Evolutionary conservation across 2,329 filamentous ascomycete genomes (phyloP), one percentile per base, ranked within the genome.

Genomic region (Trichoderma polysporum): DNA sequence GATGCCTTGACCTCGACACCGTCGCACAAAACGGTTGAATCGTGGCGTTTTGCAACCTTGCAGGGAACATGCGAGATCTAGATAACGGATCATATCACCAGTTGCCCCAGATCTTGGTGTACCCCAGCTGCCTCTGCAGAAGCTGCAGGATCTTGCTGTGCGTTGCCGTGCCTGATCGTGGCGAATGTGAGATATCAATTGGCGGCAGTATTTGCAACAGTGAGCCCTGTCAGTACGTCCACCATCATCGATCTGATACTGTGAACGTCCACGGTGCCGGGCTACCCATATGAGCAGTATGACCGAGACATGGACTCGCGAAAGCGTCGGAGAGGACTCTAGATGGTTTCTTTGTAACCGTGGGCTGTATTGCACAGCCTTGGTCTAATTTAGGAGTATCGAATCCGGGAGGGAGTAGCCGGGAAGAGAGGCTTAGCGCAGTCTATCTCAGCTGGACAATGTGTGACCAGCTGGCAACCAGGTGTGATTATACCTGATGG

Each of bases 351-450:
- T n/a, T 52, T 45, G 35, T 58, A 56, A 13, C 29, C 37, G 39
- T 33, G 45, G 37, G n/a, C n/a, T n/a, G 39, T 19, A 39, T 41
- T 53, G 52, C 61, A 49, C 37, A 56, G 29, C 15, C 27, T 35
- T 31, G 31, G 17, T 39, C 39, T n/a, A 45, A n/a, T 56, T 39
- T 49, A 53, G 50, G 37, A 56, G 19, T 13, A 53, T 63, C 31
- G n/a, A 13, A 25, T 15, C 22, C 66, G 66, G 66, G 41, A 68
- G 66, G 66, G 49, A 65, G 39, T 25, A 56, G 37, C 41, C 66
- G 59, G 66, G 66, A 68, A 65, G 61, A 65, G 41, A 65, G 66
- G 66, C 61, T 64, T 54, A 68, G 53, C 66, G 35, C 54, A 60
- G 61, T 63, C 6, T 29, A n/a, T 39, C 50, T 62, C 50, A 67